These are phyloP conservation scores for Tolypocladium nubicola DNA, from an alignment of 2,329 filamentous ascomycete species.

Conservation along the genomic window DNA sequence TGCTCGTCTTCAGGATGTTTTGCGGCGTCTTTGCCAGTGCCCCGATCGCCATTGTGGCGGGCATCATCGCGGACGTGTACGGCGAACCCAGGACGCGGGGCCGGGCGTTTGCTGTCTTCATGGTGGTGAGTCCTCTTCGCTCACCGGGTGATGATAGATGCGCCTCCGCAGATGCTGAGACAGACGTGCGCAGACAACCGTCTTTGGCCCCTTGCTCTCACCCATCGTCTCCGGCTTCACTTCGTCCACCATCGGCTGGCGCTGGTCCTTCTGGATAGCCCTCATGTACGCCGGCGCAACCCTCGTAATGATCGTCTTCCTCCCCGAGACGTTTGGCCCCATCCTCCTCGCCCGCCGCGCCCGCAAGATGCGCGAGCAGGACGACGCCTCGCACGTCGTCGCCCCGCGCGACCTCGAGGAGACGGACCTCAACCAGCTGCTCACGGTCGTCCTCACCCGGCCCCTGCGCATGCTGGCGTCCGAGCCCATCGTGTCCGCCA, in stretches of 20 bases:
- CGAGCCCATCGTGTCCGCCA: constrained; percentile 64
- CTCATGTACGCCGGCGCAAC: constrained; percentile 57
- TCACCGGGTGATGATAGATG: neutral
- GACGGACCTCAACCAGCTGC: constrained; percentile 43
- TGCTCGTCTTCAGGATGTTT: constrained; percentile 44
- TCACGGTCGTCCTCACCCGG: constrained; percentile 59
- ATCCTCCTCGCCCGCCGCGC: constrained; percentile 48
- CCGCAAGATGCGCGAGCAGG: constrained; percentile 41
- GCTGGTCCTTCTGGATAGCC: constrained; percentile 61
- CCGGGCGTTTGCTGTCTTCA: constrained; percentile 51
- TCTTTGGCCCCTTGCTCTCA: constrained; percentile 54
- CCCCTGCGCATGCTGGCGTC: constrained; percentile 62
- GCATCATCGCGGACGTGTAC: constrained; percentile 55
- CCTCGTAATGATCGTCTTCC: constrained; percentile 46
- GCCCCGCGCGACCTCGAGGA: constrained; percentile 55
- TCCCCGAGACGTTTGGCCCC: constrained; percentile 55
- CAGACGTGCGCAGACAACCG: constrained; percentile 36
- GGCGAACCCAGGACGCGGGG: constrained; percentile 38
- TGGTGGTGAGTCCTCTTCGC: constrained; percentile 33
- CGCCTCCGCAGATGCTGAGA: neutral
- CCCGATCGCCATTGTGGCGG: constrained; percentile 48
- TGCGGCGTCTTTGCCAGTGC: constrained; percentile 39
- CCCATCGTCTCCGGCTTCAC: constrained; percentile 56
- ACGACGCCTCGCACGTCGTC: constrained; percentile 38
- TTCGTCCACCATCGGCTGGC: constrained; percentile 48